A percentile compares a stretch with the other conserved stretches of the same genome.
Conservation (phyloP, 108 stramenopile species). For the Nitzschia putrida region DNA sequence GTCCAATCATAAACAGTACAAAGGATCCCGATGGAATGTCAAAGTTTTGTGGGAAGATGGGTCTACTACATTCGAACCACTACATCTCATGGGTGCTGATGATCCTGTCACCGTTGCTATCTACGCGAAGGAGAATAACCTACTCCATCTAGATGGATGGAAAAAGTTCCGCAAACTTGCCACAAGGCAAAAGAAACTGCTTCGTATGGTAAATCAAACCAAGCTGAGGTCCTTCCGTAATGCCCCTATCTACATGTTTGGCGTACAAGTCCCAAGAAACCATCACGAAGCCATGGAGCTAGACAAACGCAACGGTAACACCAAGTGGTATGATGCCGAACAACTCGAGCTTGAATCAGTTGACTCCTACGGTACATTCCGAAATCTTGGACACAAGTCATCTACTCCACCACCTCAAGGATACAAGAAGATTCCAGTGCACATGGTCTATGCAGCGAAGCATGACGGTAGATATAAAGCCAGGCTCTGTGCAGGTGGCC, state of each 20-base stretch:
- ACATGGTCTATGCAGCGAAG: slow-evolving; percentile 41
- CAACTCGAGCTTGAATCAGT: slow-evolving; percentile 24
- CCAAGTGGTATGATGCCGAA: slow-evolving; percentile 34
- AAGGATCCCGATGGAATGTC: slow-evolving; percentile 39
- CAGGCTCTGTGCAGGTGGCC: slow-evolving; percentile 17
- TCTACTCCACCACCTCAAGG: background rate
- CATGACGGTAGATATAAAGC: slow-evolving; percentile 40
- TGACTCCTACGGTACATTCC: slow-evolving; percentile 30
- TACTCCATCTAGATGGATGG: slow-evolving; percentile 46
- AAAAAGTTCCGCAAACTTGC: slow-evolving; percentile 28
- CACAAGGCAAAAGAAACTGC: slow-evolving; percentile 13
- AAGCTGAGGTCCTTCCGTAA: slow-evolving; percentile 5
- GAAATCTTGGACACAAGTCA: slow-evolving; percentile 5
- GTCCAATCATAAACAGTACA: slow-evolving; percentile 18
- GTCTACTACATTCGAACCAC: slow-evolving; percentile 33
- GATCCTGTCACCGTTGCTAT: slow-evolving; percentile 45
- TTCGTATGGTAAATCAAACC: slow-evolving; percentile 13
- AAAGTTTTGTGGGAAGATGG: slow-evolving; percentile 37
- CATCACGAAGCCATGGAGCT: slow-evolving; percentile 26
- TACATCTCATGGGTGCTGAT: slow-evolving; percentile 13
- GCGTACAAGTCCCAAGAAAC: slow-evolving; percentile 29
- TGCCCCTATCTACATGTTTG: slow-evolving; percentile 31
- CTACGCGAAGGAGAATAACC: slow-evolving; percentile 35
- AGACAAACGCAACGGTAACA: slow-evolving; percentile 30
- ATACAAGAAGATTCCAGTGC: slow-evolving; percentile 38